Evolutionary conservation across 495 filamentous ascomycete genomes (phyloP).

Genomic region (Penicillium bialowiezense): DNA sequence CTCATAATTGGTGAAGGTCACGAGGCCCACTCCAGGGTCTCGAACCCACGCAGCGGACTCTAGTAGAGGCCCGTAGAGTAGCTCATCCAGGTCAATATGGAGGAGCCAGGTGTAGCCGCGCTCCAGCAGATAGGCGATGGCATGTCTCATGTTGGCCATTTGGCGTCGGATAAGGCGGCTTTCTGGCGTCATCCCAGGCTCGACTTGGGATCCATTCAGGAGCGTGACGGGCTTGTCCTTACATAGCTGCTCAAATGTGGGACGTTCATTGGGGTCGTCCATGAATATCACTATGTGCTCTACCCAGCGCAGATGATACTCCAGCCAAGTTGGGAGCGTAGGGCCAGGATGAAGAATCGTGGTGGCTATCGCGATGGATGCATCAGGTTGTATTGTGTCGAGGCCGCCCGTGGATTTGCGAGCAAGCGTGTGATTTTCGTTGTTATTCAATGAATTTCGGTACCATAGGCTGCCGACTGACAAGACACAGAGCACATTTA

Average conservation of each 20-base stretch:
- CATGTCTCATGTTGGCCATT: conserved; percentile 4
- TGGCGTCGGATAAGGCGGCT: conserved; percentile 2
- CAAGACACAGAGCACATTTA: no score
- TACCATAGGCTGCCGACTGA: no score
- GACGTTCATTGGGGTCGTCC: conserved; percentile 5
- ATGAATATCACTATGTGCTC: conserved; percentile 3
- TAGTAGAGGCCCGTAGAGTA: neutral
- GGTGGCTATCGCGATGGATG: conserved; percentile 1
- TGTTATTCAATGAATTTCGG: no score
- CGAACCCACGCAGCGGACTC: neutral
- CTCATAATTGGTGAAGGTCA: conserved; percentile 2
- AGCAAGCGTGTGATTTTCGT: no score
- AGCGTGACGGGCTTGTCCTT: neutral
- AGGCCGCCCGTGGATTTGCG: neutral
- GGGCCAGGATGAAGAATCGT: neutral
- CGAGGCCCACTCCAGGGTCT: neutral
- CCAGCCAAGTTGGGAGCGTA: conserved; percentile 3
- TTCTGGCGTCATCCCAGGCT: conserved; percentile 2
- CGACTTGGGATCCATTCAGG: neutral
- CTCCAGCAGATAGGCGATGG: conserved; percentile 2
- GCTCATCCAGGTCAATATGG: conserved; percentile 4
- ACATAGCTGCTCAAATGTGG: neutral
- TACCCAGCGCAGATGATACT: conserved; percentile 4
- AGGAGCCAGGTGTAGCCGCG: conserved; percentile 1
- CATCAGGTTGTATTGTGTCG: neutral